Evolutionary conservation across 495 filamentous ascomycete species (phyloP).

Genomic region (Copromyces sp.): DNA sequence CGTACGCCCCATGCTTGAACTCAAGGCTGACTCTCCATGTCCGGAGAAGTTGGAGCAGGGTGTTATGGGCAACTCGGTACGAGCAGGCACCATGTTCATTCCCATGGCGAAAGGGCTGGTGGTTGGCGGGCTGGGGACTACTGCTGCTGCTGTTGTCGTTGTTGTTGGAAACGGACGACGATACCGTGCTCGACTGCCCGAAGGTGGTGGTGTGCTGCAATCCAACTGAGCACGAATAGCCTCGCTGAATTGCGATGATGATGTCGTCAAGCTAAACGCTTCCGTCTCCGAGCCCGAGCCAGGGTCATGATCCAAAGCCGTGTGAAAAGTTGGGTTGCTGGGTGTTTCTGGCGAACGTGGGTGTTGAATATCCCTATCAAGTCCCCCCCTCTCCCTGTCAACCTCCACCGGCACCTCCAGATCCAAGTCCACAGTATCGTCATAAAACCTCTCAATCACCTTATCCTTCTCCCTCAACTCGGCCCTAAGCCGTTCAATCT

Average conservation of each 20-base stretch:
- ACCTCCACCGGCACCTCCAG: slow-evolving; percentile 34
- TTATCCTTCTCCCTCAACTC: slow-evolving; percentile 43
- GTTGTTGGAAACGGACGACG: neutral
- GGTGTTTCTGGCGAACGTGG: neutral
- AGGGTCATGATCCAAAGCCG: neutral
- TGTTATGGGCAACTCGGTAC: neutral
- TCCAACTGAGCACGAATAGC: neutral
- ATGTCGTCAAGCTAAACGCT: neutral
- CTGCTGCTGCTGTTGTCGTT: neutral
- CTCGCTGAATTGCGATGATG: neutral
- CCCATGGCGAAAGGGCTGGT: neutral
- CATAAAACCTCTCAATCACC: slow-evolving; percentile 33
- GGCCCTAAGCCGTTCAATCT: slow-evolving; percentile 41
- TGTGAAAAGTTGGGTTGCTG: neutral
- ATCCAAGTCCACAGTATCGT: slow-evolving; percentile 36
- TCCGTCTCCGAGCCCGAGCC: neutral
- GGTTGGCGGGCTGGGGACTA: neutral
- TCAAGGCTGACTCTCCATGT: neutral
- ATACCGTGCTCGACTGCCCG: neutral
- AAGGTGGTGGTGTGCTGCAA: neutral
- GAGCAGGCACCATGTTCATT: neutral
- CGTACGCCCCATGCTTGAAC: neutral
- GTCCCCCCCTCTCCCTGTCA: neutral
- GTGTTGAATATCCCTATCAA: neutral
- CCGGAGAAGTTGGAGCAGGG: neutral